These are phyloP conservation scores for Botrytis cinerea DNA, from an alignment of 2,329 filamentous ascomycete species.

Conservation along the genomic window DNA sequence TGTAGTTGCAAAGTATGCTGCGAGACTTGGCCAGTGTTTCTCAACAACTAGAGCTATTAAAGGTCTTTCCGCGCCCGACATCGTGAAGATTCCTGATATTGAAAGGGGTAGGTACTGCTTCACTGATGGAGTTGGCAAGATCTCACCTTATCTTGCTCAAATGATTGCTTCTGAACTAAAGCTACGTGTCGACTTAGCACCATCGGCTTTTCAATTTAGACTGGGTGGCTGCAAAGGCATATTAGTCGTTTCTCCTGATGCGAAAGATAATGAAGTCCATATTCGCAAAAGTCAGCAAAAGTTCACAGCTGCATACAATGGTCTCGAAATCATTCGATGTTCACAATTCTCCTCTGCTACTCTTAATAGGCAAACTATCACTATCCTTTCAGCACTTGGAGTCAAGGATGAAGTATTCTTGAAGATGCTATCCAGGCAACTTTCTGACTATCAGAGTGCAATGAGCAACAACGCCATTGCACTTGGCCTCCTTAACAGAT, in stretches of 20 bases:
- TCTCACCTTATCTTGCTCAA: slow-evolving; percentile 75
- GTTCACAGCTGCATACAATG: slow-evolving; percentile 70
- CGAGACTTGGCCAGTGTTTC: slow-evolving; percentile 90
- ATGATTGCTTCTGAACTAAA: slow-evolving; percentile 73
- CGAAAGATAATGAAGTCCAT: slow-evolving; percentile 67
- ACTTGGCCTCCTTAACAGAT: slow-evolving; percentile 66
- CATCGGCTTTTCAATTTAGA: slow-evolving; percentile 89
- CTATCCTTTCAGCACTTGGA: slow-evolving; percentile 77
- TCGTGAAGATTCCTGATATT: slow-evolving; percentile 68
- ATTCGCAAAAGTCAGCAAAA: slow-evolving; percentile 87
- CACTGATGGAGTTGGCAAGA: slow-evolving; percentile 90
- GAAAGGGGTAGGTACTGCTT: slow-evolving; percentile 70
- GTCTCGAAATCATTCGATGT: slow-evolving; percentile 81
- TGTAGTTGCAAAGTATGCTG: slow-evolving; percentile 85
- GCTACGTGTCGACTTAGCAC: slow-evolving; percentile 59
- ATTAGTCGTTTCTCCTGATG: slow-evolving; percentile 71
- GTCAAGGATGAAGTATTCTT: slow-evolving; percentile 69
- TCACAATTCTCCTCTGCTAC: slow-evolving; percentile 76
- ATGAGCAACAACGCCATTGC: slow-evolving; percentile 68
- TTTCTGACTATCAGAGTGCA: slow-evolving; percentile 68
- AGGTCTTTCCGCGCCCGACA: slow-evolving; percentile 57
- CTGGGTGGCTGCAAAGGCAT: slow-evolving; percentile 93
- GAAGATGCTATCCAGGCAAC: slow-evolving; percentile 65
- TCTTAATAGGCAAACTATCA: slow-evolving; percentile 87
- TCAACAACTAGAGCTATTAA: slow-evolving; percentile 83